Evolutionary conservation across 1,284 basidiomycete genomes (phyloP), one percentile per base, ranked within the genome.

Genomic region (Apiotrichum montevideense): DNA sequence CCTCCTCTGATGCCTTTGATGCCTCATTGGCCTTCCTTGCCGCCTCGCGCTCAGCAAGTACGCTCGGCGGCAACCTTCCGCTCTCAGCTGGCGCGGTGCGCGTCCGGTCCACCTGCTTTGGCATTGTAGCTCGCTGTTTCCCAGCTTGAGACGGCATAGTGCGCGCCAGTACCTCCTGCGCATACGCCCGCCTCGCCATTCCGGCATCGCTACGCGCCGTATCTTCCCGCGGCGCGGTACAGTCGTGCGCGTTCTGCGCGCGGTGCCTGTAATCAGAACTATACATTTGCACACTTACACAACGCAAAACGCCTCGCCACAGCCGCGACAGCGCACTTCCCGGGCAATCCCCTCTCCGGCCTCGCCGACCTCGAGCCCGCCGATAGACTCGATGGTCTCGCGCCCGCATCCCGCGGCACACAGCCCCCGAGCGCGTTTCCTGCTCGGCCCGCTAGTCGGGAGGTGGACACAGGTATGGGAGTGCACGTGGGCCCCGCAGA

Each of bases 321-420:
- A 75, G 0, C 59, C 21, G 21, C 21, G 63, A 2, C 73, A 75
- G 15, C 66, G 52, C 7, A 75, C 62, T 46, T 68, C 56, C 40
- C 59, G 63, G 0, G 68, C 71, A 7, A 74, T 65, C 1, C 29
- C 58, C 14, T 21, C 21, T 21, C 57, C 63, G n/a, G 11, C 8
- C n/a, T 50, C 46, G 10, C n/a, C 57, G 1, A n/a, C 48, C 8
- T 58, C 62, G 5, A 63, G 39, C 1, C 70, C 73, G 4, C 61
- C 67, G 11, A 73, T 55, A 11, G 61, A 63, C 58, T 72, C 68
- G 5, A 75, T 70, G 21, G 66, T 69, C 51, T 70, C 63, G 29
- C 59, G 53, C 9, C 51, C 54, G 54, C 73, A 75, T 2, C 61
- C 63, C 1, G 59, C 29, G 6, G 63, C 61, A 44, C 73, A 75